phyloP scores from a whole-genome alignment of 371 early-diverging fungal genomes.

The Fennellomyces sp. region DNA sequence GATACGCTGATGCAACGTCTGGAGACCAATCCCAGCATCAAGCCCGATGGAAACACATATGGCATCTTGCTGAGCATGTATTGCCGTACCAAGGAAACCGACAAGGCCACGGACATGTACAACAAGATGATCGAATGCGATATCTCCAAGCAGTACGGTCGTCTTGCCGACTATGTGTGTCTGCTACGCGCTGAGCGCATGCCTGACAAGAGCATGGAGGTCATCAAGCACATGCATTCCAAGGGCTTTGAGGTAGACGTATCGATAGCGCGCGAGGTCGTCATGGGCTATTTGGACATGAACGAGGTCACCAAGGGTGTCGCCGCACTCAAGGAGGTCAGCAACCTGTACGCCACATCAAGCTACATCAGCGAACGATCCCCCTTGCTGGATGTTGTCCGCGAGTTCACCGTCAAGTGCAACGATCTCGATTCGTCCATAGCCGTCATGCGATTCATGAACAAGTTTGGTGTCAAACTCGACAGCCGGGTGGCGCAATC shows the following conservation, averaged over 20 bases:
- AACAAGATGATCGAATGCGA: conserved; percentile 27
- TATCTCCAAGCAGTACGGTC: conserved; percentile 36
- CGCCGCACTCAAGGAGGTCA: conserved; percentile 6
- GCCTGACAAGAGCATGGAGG: conserved; percentile 25
- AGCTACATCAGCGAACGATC: conserved; percentile 14
- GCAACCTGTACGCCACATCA: conserved; percentile 16
- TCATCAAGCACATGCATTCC: conserved; percentile 22
- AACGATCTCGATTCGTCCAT: conserved; percentile 15
- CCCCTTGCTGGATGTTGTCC: background rate
- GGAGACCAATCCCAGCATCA: conserved; percentile 27
- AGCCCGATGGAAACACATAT: conserved; percentile 44
- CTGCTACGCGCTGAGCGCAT: conserved; percentile 25
- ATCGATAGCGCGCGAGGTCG: conserved; percentile 20
- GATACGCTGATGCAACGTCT: conserved; percentile 25
- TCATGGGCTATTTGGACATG: conserved; percentile 15
- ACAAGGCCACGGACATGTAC: conserved; percentile 37
- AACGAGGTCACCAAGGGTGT: background rate
- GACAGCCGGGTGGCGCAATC: conserved; percentile 11
- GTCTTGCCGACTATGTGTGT: conserved; percentile 38
- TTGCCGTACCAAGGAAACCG: conserved; percentile 24
- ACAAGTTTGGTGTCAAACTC: conserved; percentile 23
- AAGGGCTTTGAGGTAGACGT: conserved; percentile 34
- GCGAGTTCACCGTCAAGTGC: background rate
- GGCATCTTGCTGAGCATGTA: conserved; percentile 39
- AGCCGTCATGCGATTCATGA: conserved; percentile 7